Conservation (phyloP, 1,139 yeast species). For the Protomyces macrosporus region DNA sequence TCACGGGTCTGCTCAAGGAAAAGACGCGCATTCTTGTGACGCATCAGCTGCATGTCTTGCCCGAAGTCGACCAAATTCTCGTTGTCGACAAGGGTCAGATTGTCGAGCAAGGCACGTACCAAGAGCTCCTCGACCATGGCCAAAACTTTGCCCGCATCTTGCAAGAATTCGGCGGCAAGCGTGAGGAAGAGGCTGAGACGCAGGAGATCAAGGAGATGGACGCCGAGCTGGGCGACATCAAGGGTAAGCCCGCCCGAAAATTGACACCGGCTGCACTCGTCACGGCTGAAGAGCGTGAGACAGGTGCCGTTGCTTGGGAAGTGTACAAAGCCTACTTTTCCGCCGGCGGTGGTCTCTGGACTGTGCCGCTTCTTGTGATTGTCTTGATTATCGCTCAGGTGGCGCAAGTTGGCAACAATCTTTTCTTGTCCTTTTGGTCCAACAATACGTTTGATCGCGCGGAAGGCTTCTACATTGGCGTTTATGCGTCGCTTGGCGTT, state of each 20-base stretch:
- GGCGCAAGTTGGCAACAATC: conserved; percentile 55
- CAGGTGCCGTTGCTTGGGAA: conserved; percentile 45
- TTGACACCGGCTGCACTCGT: conserved; percentile 31
- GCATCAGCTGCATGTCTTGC: conserved; percentile 69
- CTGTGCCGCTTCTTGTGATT: conserved; percentile 45
- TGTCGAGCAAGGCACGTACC: conserved; percentile 52
- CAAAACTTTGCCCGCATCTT: conserved; percentile 52
- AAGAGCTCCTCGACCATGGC: conserved; percentile 47
- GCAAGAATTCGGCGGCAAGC: conserved; percentile 40
- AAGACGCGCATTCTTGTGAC: conserved; percentile 78
- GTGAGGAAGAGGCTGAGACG: conserved; percentile 39
- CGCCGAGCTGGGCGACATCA: conserved; percentile 19
- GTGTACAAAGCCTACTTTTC: conserved; percentile 52
- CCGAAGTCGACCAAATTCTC: conserved; percentile 61
- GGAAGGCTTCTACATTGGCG: conserved; percentile 62
- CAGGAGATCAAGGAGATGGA: conserved; percentile 27
- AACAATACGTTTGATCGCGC: conserved; percentile 49
- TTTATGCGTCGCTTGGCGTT: conserved; percentile 53
- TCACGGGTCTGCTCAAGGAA: conserved; percentile 51
- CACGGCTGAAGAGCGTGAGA: conserved; percentile 48
- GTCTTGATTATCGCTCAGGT: conserved; percentile 51
- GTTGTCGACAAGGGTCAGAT: conserved; percentile 63
- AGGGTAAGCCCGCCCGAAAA: conserved; percentile 20
- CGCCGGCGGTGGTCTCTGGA: conserved; percentile 52
- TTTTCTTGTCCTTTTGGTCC: conserved; percentile 86